These are phyloP conservation scores for Bipolaris zeicola DNA, from an alignment of 2,329 filamentous ascomycete genomes.

Conservation along the genomic window DNA sequence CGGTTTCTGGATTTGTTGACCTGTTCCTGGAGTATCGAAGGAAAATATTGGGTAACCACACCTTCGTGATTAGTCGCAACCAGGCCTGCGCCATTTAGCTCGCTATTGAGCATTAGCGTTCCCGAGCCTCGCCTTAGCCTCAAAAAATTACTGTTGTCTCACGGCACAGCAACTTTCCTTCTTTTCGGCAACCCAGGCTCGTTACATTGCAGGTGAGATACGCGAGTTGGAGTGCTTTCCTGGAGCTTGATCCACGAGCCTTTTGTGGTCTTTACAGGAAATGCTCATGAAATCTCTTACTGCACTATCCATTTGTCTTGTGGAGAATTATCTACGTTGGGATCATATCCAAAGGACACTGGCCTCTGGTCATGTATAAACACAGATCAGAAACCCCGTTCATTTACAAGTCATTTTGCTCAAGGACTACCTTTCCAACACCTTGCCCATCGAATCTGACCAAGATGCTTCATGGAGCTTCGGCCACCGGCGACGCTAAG, in stretches of 20 bases:
- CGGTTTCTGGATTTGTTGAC: conserved; percentile 31
- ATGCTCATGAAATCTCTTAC: conserved; percentile 3
- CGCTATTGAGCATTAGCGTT: conserved; percentile 19
- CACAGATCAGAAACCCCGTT: not conserved
- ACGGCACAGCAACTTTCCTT: not conserved
- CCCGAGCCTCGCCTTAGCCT: conserved; percentile 19
- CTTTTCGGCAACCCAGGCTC: conserved; percentile 7
- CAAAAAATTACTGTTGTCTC: conserved; percentile 13
- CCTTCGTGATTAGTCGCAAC: conserved; percentile 20
- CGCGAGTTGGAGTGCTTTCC: conserved; percentile 6
- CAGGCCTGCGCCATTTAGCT: conserved; percentile 25
- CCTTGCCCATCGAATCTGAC: not conserved
- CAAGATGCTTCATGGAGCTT: not conserved
- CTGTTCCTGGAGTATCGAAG: conserved; percentile 27
- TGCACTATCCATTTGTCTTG: not conserved
- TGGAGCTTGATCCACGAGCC: conserved; percentile 5
- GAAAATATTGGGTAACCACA: conserved; percentile 22
- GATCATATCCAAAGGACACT: not conserved
- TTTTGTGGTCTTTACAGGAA: conserved; percentile 10
- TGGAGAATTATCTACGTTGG: not conserved
- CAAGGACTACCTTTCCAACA: not conserved
- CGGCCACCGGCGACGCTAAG: conserved; percentile 24
- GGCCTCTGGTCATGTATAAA: not conserved
- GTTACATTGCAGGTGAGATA: conserved; percentile 11
- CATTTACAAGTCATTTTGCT: conserved; percentile 5